These are phyloP conservation scores for Streptanthus diversifolius DNA, from an alignment of 345 rosid genomes.

Conservation along the genomic window DNA sequence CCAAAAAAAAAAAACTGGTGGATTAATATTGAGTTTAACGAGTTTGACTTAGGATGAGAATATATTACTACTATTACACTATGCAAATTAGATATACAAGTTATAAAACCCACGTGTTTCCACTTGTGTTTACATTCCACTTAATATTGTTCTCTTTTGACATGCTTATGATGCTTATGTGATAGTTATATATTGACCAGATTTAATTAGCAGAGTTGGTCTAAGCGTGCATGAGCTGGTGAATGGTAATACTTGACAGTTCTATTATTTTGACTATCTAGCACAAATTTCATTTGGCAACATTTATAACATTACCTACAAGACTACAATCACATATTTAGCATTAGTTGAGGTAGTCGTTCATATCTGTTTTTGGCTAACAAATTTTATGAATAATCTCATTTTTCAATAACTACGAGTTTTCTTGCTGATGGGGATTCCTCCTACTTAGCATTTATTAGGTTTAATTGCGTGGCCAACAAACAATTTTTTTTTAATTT, in stretches of 20 bases:
- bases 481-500: not conserved
- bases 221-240: not conserved
- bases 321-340: not conserved
- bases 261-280: not conserved
- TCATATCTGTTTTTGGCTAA: conserved; percentile 1
- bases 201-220: not conserved
- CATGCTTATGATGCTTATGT: not conserved
- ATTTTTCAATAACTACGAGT: not conserved
- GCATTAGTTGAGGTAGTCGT: not conserved
- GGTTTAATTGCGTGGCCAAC: conserved; percentile 24
- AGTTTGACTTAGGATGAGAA: conserved; percentile 14
- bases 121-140: conserved; percentile 10
- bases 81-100: conserved; percentile 9
- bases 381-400: not conserved
- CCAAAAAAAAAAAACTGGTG: conserved; percentile 11
- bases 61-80: not conserved
- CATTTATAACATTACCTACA: not conserved
- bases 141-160: not conserved
- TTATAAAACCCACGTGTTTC: conserved; percentile 13
- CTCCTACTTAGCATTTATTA: conserved; percentile 31
- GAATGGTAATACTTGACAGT: not conserved
- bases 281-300: not conserved
- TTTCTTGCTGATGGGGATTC: conserved; percentile 27
- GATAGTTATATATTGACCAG: not conserved
- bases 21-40: conserved; percentile 8